A percentile compares a stretch with the other conserved stretches of the same genome.
These are phyloP conservation scores for Alternaria sp. DNA, from an alignment of 2,329 filamentous ascomycete genomes.

Conservation along the genomic window DNA sequence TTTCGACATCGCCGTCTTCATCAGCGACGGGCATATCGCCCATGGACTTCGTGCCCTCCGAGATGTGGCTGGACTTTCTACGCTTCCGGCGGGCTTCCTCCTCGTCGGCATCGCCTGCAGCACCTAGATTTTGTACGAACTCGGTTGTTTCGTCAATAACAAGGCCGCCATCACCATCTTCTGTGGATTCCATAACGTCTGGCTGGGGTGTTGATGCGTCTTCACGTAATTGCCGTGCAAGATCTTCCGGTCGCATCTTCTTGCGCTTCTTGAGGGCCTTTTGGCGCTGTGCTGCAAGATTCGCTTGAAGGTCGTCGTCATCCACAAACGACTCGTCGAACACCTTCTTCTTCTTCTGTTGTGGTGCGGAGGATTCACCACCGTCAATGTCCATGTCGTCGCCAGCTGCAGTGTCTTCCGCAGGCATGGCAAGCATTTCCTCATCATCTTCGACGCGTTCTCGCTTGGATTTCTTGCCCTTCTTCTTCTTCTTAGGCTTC, in stretches of 20 bases:
- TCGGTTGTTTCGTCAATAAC: slow-evolving; percentile 97
- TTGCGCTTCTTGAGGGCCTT: slow-evolving; percentile 91
- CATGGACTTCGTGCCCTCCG: slow-evolving; percentile 30
- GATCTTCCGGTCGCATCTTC: slow-evolving; percentile 82
- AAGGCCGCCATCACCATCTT: slow-evolving; percentile 68
- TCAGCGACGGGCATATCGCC: slow-evolving; percentile 49
- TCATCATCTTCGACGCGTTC: slow-evolving; percentile 61
- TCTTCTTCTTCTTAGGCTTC: slow-evolving; percentile 55
- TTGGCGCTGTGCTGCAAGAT: slow-evolving; percentile 80
- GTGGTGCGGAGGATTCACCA: slow-evolving; percentile 32
- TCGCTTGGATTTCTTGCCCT: slow-evolving; percentile 40
- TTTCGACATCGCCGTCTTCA: slow-evolving; percentile 60
- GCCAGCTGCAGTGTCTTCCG: slow-evolving; percentile 34
- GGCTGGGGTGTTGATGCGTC: slow-evolving; percentile 59
- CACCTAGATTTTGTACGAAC: slow-evolving; percentile 84
- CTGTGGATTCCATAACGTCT: slow-evolving; percentile 64
- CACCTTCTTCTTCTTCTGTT: slow-evolving; percentile 67
- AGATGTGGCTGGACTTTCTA: slow-evolving; percentile 44
- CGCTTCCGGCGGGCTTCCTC: slow-evolving; percentile 57
- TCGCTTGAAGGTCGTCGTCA: slow-evolving; percentile 90
- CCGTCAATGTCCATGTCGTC: slow-evolving; percentile 76
- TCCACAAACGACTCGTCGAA: slow-evolving; percentile 77
- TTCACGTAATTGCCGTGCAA: slow-evolving; percentile 78
- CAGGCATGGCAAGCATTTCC: slow-evolving; percentile 56
- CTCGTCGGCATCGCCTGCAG: slow-evolving; percentile 33